Conservation (phyloP, 2,329 filamentous ascomycete species). For the Pseudocercospora cruenta region DNA sequence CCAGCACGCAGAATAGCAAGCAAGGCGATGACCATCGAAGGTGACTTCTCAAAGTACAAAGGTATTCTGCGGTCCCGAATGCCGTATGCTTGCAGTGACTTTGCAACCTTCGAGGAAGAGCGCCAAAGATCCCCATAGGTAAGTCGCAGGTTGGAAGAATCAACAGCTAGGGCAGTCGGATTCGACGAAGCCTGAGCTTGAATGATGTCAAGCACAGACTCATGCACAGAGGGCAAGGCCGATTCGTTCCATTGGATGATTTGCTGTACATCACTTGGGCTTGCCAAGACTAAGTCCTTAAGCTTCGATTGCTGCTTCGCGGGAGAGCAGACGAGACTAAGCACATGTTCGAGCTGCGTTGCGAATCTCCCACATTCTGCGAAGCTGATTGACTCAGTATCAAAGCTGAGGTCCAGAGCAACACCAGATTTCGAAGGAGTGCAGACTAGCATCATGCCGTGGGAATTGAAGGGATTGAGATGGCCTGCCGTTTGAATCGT, state of each 20-base stretch:
- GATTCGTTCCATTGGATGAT: neutral
- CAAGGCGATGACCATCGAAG: slow-evolving; percentile 42
- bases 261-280: neutral
- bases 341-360: slow-evolving; percentile 11
- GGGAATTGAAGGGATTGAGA: slow-evolving; percentile 1
- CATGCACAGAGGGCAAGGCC: neutral
- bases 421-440: neutral
- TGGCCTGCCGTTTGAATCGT: neutral
- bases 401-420: slow-evolving; percentile 7
- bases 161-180: neutral
- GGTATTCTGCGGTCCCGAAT: slow-evolving; percentile 30
- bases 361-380: slow-evolving; percentile 10
- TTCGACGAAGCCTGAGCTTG: neutral
- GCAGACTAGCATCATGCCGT: slow-evolving; percentile 7
- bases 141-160: neutral
- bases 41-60: slow-evolving; percentile 45
- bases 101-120: neutral
- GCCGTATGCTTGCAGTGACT: neutral
- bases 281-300: neutral
- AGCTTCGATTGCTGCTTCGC: neutral
- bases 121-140: neutral
- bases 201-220: neutral
- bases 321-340: slow-evolving; percentile 6
- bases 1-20: slow-evolving; percentile 45
- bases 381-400: neutral